These are phyloP conservation scores for Helicostylum pulchrum DNA, from an alignment of 192 early-diverging fungal species.

Conservation along the genomic window DNA sequence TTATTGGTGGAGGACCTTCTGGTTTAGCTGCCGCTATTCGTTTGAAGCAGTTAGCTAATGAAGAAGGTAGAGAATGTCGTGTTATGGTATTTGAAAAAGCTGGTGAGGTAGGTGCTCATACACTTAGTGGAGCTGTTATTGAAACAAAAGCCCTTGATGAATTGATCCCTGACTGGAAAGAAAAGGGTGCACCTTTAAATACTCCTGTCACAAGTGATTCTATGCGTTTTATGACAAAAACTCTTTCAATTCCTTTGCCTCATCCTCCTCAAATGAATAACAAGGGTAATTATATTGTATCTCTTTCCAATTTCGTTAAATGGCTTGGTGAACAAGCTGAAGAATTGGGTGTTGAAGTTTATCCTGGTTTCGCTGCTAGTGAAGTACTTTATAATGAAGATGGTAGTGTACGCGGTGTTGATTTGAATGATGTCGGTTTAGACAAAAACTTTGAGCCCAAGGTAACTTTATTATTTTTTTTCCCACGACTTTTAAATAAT, in stretches of 20 bases:
- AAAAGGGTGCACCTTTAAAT: slow-evolving; percentile 89
- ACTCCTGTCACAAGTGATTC: slow-evolving; percentile 80
- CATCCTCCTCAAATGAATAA: slow-evolving; percentile 97
- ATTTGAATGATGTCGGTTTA: slow-evolving; percentile 93
- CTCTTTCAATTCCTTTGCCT: slow-evolving; percentile 73
- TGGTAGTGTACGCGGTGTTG: slow-evolving; percentile 89
- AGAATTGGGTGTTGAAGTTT: slow-evolving; percentile 92
- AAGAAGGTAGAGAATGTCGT: slow-evolving; percentile 77
- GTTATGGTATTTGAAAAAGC: slow-evolving; percentile 96
- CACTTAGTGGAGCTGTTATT: slow-evolving; percentile 90
- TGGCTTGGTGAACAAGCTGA: slow-evolving; percentile 98
- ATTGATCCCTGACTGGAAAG: slow-evolving; percentile 97
- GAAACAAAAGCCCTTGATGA: slow-evolving; percentile 91
- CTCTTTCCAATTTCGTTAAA: slow-evolving; percentile 86
- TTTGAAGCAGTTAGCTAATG: slow-evolving; percentile 85
- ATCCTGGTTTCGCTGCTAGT: slow-evolving; percentile 86
- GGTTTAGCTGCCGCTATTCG: slow-evolving; percentile 95
- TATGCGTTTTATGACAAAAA: slow-evolving; percentile 82
- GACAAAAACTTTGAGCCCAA: slow-evolving; percentile 85
- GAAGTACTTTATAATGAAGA: slow-evolving; percentile 93
- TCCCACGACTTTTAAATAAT: slow-evolving; percentile 1
- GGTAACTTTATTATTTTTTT: slow-evolving; percentile 15
- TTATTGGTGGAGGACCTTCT: slow-evolving; percentile 93
- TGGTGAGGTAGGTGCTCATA: slow-evolving; percentile 92
- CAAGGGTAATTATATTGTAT: slow-evolving; percentile 96